Evolutionary conservation across 108 stramenopile genomes (phyloP).

Genomic region (Phaeodactylum tricornutum): DNA sequence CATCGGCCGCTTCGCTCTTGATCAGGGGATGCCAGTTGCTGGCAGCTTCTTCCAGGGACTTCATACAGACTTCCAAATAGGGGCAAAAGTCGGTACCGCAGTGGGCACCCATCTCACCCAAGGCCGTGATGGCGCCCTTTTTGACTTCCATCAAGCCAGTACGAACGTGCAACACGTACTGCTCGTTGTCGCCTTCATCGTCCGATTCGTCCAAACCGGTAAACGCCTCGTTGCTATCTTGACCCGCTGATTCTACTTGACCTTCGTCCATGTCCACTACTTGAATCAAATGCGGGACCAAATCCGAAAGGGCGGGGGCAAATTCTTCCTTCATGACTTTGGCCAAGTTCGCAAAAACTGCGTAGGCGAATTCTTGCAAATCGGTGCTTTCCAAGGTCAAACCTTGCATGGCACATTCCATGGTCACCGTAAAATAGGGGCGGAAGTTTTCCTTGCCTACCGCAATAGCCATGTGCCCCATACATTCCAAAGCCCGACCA

Average conservation of each 20-base stretch:
- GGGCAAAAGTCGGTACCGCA: slow-evolving; percentile 82
- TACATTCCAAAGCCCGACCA: slow-evolving; percentile 94
- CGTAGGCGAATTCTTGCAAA: slow-evolving; percentile 93
- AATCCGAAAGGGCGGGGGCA: slow-evolving; percentile 71
- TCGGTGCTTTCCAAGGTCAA: slow-evolving; percentile 81
- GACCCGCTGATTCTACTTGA: slow-evolving; percentile 49
- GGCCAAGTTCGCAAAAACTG: slow-evolving; percentile 90
- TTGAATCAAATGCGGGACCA: slow-evolving; percentile 87
- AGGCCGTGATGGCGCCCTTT: slow-evolving; percentile 92
- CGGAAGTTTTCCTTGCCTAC: slow-evolving; percentile 90
- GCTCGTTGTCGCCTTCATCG: slow-evolving; percentile 74
- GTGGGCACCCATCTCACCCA: slow-evolving; percentile 92
- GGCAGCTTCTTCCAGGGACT: slow-evolving; percentile 63
- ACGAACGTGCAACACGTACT: slow-evolving; percentile 78
- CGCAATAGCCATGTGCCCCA: slow-evolving; percentile 99
- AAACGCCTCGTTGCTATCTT: not conserved
- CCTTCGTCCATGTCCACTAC: slow-evolving; percentile 82
- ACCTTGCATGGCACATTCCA: slow-evolving; percentile 83
- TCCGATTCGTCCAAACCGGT: slow-evolving; percentile 80
- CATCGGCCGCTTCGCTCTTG: slow-evolving; percentile 72
- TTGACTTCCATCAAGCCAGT: slow-evolving; percentile 92
- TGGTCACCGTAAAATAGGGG: slow-evolving; percentile 88
- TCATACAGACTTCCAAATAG: slow-evolving; percentile 67
- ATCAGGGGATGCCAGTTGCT: slow-evolving; percentile 91
- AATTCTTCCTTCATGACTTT: slow-evolving; percentile 97